A percentile compares a stretch with the other conserved stretches of the same genome.
Conservation (phyloP, 306 rosid species). For the Vachellia pachyceras region DNA sequence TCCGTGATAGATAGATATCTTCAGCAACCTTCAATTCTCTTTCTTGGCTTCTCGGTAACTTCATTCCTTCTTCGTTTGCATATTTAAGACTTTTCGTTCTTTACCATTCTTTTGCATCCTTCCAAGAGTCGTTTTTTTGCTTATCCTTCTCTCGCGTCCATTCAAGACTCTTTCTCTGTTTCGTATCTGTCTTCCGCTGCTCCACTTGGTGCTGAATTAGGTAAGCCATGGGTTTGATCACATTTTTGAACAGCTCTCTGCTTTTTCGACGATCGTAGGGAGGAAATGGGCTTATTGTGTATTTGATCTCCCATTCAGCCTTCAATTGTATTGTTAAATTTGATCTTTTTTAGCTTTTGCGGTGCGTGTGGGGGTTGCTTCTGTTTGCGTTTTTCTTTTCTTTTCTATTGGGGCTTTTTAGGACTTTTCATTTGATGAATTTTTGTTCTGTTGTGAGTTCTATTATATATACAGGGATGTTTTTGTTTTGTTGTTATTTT, state of each 20-base stretch:
- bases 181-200: neutral
- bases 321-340: neutral
- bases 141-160: neutral
- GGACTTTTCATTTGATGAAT: neutral
- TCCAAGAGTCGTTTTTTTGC: too few relatives aligned
- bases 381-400: neutral
- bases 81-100: neutral
- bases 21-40: neutral
- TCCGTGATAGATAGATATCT: neutral
- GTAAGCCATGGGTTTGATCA: neutral
- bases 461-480: too few relatives aligned
- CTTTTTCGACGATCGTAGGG: neutral
- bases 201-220: neutral
- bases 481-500: neutral
- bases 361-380: neutral
- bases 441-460: neutral
- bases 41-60: constrained; percentile 6
- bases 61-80: neutral
- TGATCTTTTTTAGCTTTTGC: neutral
- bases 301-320: neutral
- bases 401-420: neutral
- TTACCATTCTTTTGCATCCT: neutral
- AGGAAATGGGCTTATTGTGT: neutral
- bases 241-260: neutral
- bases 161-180: constrained; percentile 4